Percentiles rank a stretch among this genome's conserved stretches.
Evolutionary conservation across 2,329 filamentous ascomycete genomes (phyloP).

Genomic region (Colletotrichum tropicale): DNA sequence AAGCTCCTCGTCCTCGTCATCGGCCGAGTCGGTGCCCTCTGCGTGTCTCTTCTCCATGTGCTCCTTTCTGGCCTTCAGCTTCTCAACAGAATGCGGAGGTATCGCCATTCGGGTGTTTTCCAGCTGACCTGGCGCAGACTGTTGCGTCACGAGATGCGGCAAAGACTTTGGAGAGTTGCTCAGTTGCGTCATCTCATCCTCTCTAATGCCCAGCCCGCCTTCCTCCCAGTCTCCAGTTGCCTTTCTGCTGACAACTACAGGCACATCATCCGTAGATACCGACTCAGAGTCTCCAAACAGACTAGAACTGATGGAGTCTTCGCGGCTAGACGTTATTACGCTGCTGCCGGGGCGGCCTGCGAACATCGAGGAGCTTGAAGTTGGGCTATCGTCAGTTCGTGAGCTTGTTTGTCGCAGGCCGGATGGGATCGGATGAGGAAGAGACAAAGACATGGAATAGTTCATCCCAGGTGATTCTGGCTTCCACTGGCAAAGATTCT

Average conservation of each 20-base stretch:
- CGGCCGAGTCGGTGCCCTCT: slow-evolving; percentile 84
- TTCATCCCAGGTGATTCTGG: slow-evolving; percentile 63
- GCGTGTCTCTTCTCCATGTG: slow-evolving; percentile 73
- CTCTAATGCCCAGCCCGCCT: slow-evolving; percentile 78
- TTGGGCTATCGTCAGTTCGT: slow-evolving; percentile 80
- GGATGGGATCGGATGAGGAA: slow-evolving; percentile 66
- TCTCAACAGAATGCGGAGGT: slow-evolving; percentile 73
- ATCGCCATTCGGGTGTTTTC: slow-evolving; percentile 51
- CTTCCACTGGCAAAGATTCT: slow-evolving; percentile 92
- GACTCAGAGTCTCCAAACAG: slow-evolving; percentile 88
- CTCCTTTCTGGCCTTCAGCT: slow-evolving; percentile 75
- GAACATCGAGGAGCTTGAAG: slow-evolving; percentile 76
- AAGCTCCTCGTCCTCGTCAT: slow-evolving; percentile 93
- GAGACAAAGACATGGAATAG: slow-evolving; percentile 45
- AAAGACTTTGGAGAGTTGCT: slow-evolving; percentile 46
- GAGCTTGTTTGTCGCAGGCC: slow-evolving; percentile 68
- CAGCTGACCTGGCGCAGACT: slow-evolving; percentile 69
- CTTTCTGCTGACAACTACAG: slow-evolving; percentile 76
- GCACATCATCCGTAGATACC: slow-evolving; percentile 76
- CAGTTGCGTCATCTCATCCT: slow-evolving; percentile 53
- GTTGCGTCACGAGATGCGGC: slow-evolving; percentile 61
- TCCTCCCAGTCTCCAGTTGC: slow-evolving; percentile 80
- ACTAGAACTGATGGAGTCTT: slow-evolving; percentile 88
- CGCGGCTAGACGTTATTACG: slow-evolving; percentile 79
- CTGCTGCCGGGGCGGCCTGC: slow-evolving; percentile 74